Percentiles rank a stretch among this genome's conserved stretches.
Conservation (phyloP, 2,329 filamentous ascomycete genomes). For the Botrytis medusae region DNA sequence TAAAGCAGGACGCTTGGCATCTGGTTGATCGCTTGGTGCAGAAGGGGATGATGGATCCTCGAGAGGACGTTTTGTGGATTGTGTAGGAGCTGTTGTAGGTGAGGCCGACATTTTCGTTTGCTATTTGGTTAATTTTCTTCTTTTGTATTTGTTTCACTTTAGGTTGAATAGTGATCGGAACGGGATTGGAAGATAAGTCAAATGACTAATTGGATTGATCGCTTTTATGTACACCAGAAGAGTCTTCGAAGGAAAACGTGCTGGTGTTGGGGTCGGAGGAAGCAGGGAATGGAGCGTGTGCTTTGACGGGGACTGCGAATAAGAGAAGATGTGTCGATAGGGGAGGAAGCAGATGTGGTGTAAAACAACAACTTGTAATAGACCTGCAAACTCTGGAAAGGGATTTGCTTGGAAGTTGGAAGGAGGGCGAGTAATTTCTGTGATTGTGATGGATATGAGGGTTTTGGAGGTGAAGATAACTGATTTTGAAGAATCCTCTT, state of each 20-base stretch:
- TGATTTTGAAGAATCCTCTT: constrained; percentile 36
- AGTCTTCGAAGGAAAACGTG: constrained; percentile 89
- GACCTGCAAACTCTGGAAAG: constrained; percentile 36
- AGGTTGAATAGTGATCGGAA: constrained; percentile 44
- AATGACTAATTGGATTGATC: constrained; percentile 55
- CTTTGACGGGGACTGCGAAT: constrained; percentile 39
- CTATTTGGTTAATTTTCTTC: constrained; percentile 42
- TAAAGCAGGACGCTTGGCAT: constrained; percentile 93
- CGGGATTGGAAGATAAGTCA: constrained; percentile 46
- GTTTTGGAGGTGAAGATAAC: constrained; percentile 32
- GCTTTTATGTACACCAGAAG: constrained; percentile 78
- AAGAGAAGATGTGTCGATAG: constrained; percentile 39
- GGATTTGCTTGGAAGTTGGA: constrained; percentile 38
- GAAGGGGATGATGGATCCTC: constrained; percentile 97
- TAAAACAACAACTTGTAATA: constrained; percentile 31
- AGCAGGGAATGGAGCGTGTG: constrained; percentile 39
- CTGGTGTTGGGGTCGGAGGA: constrained; percentile 61
- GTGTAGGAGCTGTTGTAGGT: constrained; percentile 59
- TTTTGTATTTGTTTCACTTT: constrained; percentile 21
- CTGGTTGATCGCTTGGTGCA: constrained; percentile 86
- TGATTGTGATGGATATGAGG: constrained; percentile 28
- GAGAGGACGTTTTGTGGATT: constrained; percentile 85
- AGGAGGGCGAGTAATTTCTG: constrained; percentile 14
- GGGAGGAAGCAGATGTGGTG: constrained; percentile 42
- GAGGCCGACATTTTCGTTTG: constrained; percentile 70